phyloP scores from a whole-genome alignment of 345 rosid genomes.

The Turritis glabra region DNA sequence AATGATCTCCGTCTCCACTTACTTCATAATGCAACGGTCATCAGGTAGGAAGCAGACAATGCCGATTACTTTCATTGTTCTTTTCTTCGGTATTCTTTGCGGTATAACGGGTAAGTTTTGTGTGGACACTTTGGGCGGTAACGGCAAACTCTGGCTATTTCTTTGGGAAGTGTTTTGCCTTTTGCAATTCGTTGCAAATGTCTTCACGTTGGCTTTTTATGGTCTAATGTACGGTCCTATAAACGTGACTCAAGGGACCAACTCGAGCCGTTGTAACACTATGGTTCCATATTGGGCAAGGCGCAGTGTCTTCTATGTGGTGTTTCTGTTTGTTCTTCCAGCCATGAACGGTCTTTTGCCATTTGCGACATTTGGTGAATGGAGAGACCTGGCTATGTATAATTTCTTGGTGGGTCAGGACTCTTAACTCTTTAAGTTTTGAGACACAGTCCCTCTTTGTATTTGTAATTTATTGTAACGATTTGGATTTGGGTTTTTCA shows the following conservation, averaged over 20 bases:
- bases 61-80: slow-evolving; percentile 69
- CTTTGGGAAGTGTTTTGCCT: slow-evolving; percentile 74
- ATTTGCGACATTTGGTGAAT: slow-evolving; percentile 63
- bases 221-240: slow-evolving; percentile 58
- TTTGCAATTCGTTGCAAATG: slow-evolving; percentile 60
- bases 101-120: slow-evolving; percentile 82
- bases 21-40: slow-evolving; percentile 65
- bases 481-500: not conserved
- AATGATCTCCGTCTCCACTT: slow-evolving; percentile 58
- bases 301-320: slow-evolving; percentile 46
- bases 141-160: slow-evolving; percentile 67
- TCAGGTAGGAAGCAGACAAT: slow-evolving; percentile 57
- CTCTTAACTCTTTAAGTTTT: not conserved
- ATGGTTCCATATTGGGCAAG: slow-evolving; percentile 67
- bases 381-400: slow-evolving; percentile 55
- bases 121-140: slow-evolving; percentile 81
- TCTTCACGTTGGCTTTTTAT: slow-evolving; percentile 48
- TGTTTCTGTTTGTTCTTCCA: slow-evolving; percentile 56
- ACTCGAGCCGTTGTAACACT: not conserved
- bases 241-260: slow-evolving; percentile 30
- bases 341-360: slow-evolving; percentile 70
- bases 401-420: not conserved
- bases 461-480: slow-evolving; percentile 3
- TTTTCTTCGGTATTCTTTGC: slow-evolving; percentile 66
- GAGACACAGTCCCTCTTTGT: slow-evolving; percentile 4